Conservation (phyloP, 2,329 filamentous ascomycete species). For the Aspergillus persii region DNA sequence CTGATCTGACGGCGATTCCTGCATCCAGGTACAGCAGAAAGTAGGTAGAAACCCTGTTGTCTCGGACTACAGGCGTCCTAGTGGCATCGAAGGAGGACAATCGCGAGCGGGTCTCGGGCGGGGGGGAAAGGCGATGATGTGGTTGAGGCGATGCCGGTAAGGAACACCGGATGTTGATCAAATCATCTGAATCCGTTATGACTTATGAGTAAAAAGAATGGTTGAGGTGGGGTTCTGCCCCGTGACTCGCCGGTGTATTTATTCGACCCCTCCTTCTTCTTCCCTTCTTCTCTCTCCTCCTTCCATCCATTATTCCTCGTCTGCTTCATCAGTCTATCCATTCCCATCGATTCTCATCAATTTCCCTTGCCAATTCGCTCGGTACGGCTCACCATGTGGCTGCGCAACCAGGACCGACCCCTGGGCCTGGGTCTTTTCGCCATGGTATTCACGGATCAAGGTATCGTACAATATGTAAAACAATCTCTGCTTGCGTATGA, state of each 20-base stretch:
- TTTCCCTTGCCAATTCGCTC: slow-evolving; percentile 13
- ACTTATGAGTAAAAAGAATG: background rate
- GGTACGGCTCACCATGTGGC: slow-evolving; percentile 34
- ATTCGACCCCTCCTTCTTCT: background rate
- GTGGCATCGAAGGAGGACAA: background rate
- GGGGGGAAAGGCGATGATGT: background rate
- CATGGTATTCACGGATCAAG: slow-evolving; percentile 40
- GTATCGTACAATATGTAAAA: slow-evolving; percentile 42
- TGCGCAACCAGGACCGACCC: slow-evolving; percentile 21
- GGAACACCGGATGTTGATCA: background rate
- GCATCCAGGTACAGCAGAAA: background rate
- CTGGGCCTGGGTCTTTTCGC: slow-evolving; percentile 20
- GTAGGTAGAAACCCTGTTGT: background rate
- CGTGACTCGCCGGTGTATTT: background rate
- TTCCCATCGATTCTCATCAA: background rate
- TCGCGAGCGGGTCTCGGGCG: background rate
- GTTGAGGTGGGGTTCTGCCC: background rate
- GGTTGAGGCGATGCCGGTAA: background rate
- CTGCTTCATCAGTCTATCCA: slow-evolving; percentile 8
- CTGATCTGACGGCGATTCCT: too few relatives aligned
- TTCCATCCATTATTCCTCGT: background rate
- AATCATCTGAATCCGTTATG: background rate
- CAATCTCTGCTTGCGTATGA: slow-evolving; percentile 42
- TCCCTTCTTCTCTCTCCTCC: background rate
- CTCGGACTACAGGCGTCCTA: background rate